phyloP scores from a whole-genome alignment of 179 eudicot genomes.

The Corrigiola litoralis region DNA sequence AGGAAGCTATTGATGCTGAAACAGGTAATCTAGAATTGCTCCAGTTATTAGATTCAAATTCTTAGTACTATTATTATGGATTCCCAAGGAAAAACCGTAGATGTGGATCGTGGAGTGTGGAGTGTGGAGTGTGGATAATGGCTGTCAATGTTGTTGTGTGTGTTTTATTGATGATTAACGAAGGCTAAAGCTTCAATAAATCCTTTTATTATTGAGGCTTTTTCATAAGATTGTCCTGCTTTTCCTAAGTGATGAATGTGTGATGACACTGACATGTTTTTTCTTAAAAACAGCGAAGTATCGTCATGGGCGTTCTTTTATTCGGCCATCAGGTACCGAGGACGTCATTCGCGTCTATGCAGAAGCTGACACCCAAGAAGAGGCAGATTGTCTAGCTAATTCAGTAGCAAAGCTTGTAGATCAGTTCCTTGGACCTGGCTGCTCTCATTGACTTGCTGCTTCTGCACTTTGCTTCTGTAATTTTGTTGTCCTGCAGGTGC shows the following conservation, averaged over 20 bases:
- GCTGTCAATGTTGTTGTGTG: not conserved
- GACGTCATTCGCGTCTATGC: slow-evolving; percentile 86
- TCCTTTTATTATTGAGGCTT: no score
- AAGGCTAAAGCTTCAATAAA: no score
- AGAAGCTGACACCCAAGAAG: slow-evolving; percentile 80
- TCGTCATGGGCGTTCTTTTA: slow-evolving; percentile 64
- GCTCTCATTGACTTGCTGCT: slow-evolving; percentile 12
- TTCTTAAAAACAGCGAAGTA: slow-evolving; percentile 48
- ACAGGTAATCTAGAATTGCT: slow-evolving; percentile 43
- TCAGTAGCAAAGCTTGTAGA: slow-evolving; percentile 60
- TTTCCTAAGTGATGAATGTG: not conserved
- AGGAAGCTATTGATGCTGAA: slow-evolving; percentile 76
- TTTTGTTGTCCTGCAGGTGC: not conserved
- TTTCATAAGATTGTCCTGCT: no score
- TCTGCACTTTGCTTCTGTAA: not conserved
- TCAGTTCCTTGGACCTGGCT: slow-evolving; percentile 52
- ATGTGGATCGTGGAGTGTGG: no score
- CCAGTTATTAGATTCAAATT: not conserved
- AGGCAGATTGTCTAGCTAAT: slow-evolving; percentile 59
- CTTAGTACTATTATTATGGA: no score
- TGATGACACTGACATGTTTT: not conserved
- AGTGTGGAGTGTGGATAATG: not conserved
- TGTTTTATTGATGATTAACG: no score
- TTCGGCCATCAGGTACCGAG: slow-evolving; percentile 91
- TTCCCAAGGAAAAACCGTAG: no score